Conservation (phyloP, 768 basidiomycete genomes). For the Lepiota brunneoincarnata region DNA sequence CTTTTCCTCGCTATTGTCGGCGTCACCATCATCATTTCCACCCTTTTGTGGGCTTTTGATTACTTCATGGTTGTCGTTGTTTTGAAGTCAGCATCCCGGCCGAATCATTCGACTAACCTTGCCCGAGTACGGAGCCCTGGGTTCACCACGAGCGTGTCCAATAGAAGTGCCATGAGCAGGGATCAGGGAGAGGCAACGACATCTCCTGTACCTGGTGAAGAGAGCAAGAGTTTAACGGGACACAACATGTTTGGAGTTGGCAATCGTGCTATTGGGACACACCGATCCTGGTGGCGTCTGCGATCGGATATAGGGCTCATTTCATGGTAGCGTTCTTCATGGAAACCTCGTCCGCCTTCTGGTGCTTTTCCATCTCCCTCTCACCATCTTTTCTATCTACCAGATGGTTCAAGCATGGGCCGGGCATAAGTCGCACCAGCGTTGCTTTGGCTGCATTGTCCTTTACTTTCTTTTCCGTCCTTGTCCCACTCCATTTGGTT, state of each 20-base stretch:
- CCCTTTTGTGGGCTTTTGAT: constrained; percentile 74
- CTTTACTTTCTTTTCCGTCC: constrained; percentile 76
- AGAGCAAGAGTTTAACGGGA: constrained; percentile 12
- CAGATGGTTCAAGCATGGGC: constrained; percentile 66
- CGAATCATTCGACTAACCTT: constrained; percentile 17
- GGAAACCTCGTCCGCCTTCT: constrained; percentile 93
- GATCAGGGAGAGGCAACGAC: constrained; percentile 27
- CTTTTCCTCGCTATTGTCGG: constrained; percentile 81
- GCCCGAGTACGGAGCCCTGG: constrained; percentile 35
- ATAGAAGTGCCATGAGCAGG: constrained; percentile 34
- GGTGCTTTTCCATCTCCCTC: constrained; percentile 90
- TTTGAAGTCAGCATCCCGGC: constrained; percentile 13
- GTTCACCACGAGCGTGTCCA: constrained; percentile 21
- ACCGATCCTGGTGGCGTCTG: constrained; percentile 50
- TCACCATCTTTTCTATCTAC: constrained; percentile 90
- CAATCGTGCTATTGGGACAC: constrained; percentile 16
- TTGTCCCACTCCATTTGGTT: constrained; percentile 72
- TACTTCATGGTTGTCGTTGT: constrained; percentile 29
- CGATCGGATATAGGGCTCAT: constrained; percentile 67
- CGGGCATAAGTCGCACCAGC: constrained; percentile 52
- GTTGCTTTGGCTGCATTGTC: constrained; percentile 80
- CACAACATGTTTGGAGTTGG: constrained; percentile 10
- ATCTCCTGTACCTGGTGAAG: constrained; percentile 5
- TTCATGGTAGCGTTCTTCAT: constrained; percentile 77
- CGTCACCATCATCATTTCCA: constrained; percentile 65